Evolutionary conservation across 164 flowering plant species (phyloP).

Genomic region (Houttuynia cordata): DNA sequence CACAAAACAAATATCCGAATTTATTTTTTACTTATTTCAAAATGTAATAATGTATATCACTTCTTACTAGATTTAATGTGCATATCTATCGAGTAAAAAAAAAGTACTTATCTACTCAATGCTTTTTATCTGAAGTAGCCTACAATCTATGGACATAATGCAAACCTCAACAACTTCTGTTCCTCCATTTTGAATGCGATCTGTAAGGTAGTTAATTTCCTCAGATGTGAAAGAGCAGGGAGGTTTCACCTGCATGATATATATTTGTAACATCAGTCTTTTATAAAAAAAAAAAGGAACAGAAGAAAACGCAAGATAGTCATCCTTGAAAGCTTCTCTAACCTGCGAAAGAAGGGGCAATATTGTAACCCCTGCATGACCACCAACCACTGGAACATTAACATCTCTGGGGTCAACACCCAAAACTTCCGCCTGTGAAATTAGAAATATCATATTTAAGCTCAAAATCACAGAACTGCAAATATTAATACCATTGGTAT

Average conservation of each 20-base stretch:
- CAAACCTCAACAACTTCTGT: constrained; percentile 61
- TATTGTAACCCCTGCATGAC: constrained; percentile 57
- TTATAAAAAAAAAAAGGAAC: not conserved
- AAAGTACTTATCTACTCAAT: not conserved
- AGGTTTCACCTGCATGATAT: constrained; percentile 39
- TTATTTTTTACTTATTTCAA: too few relatives aligned
- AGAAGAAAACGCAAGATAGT: not conserved
- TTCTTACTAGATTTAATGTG: too few relatives aligned
- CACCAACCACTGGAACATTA: constrained; percentile 56
- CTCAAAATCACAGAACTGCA: not conserved
- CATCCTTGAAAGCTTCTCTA: constrained; percentile 1
- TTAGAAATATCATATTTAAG: not conserved
- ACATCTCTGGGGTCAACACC: constrained; percentile 53
- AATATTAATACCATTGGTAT: not conserved
- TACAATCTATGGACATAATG: not conserved
- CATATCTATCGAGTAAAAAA: too few relatives aligned
- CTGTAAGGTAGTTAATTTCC: constrained; percentile 35
- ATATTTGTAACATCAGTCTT: not conserved
- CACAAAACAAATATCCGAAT: too few relatives aligned
- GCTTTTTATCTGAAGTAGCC: not conserved
- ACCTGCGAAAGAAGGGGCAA: constrained; percentile 61
- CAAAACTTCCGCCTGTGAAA: constrained; percentile 49
- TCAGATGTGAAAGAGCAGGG: constrained; percentile 42
- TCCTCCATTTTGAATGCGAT: constrained; percentile 58
- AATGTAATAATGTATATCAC: not conserved